Conservation (phyloP, 2,329 filamentous ascomycete species). For the Eurotiales sp. region DNA sequence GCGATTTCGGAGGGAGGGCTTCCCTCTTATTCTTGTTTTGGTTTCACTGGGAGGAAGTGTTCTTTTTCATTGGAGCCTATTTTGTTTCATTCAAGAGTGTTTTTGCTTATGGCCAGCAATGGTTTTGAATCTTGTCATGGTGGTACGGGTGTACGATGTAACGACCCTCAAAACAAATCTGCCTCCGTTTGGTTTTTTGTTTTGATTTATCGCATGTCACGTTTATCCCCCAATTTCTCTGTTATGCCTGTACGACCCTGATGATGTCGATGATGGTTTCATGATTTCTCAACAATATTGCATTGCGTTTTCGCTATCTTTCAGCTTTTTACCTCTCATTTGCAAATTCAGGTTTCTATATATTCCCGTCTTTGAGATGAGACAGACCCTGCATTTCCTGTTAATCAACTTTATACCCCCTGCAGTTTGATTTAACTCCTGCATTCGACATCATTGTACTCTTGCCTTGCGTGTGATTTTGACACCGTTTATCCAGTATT, state of each 20-base stretch:
- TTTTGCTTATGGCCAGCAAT: slow-evolving; percentile 13
- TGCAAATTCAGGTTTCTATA: background rate
- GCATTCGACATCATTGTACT: slow-evolving; percentile 3
- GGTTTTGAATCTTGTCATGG: slow-evolving; percentile 18
- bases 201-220: slow-evolving; percentile 11
- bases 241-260: slow-evolving; percentile 16
- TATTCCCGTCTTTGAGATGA: background rate
- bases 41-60: slow-evolving; percentile 19
- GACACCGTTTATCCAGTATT: background rate
- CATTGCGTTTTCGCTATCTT: slow-evolving; percentile 12
- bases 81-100: slow-evolving; percentile 13
- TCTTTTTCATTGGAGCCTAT: slow-evolving; percentile 16
- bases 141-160: slow-evolving; percentile 35
- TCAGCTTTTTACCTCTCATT: background rate
- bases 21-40: background rate
- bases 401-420: slow-evolving; percentile 15
- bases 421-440: slow-evolving; percentile 4
- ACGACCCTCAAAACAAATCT: slow-evolving; percentile 29
- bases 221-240: slow-evolving; percentile 2
- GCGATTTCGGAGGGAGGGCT: background rate
- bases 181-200: slow-evolving; percentile 9
- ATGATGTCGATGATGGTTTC: slow-evolving; percentile 12
- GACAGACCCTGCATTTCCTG: slow-evolving; percentile 9
- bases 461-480: slow-evolving; percentile 4
- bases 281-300: slow-evolving; percentile 10